Evolutionary conservation across 225 moss, liverwort and hornwort species (phyloP).

Genomic region (Pseudoscleropodium purum): DNA sequence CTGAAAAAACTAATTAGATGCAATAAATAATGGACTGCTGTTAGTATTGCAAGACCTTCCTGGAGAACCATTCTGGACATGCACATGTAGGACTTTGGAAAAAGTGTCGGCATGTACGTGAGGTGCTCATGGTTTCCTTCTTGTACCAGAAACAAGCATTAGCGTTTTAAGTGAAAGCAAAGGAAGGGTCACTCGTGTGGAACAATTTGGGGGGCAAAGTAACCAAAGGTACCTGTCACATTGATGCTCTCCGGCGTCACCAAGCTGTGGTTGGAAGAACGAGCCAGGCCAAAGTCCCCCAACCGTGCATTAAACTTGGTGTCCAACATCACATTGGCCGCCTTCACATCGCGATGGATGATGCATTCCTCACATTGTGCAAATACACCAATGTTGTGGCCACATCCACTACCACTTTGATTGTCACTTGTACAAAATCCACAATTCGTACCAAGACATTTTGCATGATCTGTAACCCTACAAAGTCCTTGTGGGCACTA

Average conservation of each 20-base stretch:
- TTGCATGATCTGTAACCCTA: background rate
- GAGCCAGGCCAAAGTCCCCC: background rate
- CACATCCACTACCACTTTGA: background rate
- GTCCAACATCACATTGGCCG: background rate
- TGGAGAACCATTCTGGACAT: too few relatives aligned
- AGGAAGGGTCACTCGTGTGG: background rate
- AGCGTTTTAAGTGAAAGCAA: background rate
- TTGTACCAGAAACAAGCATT: background rate
- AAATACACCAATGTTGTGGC: fast-evolving
- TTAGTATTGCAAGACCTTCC: background rate
- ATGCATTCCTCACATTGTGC: background rate
- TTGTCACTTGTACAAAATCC: background rate
- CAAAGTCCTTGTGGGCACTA: too few relatives aligned
- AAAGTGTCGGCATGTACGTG: fast-evolving
- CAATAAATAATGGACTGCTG: too few relatives aligned
- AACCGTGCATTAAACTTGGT: background rate
- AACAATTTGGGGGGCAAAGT: background rate
- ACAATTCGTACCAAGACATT: background rate
- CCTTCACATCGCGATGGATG: background rate
- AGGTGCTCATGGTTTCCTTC: background rate
- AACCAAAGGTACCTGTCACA: background rate
- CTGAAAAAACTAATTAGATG: background rate
- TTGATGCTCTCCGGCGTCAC: background rate
- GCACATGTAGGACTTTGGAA: too few relatives aligned
- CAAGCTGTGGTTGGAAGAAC: background rate